These are phyloP conservation scores for Trapa incisa DNA, from an alignment of 345 rosid species.

Conservation along the genomic window DNA sequence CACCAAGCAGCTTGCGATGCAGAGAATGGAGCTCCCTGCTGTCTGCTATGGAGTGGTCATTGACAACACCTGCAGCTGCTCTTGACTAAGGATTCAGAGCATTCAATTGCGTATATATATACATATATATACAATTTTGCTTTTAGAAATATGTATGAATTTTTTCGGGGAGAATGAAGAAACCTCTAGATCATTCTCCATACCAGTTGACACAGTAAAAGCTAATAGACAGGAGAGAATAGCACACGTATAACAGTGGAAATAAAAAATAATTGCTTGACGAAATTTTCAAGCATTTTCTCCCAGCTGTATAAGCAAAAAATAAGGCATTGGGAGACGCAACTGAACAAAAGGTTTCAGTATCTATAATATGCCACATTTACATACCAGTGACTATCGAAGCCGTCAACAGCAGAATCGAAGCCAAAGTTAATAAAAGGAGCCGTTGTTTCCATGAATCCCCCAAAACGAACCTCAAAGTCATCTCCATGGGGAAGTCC, in stretches of 20 bases:
- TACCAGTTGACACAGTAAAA: background rate
- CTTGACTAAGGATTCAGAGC: background rate
- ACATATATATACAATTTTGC: background rate
- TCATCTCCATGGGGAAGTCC: background rate
- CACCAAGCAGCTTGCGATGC: constrained; percentile 48
- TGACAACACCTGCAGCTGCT: constrained; percentile 4
- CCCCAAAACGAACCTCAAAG: constrained; percentile 1
- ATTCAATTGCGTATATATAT: background rate
- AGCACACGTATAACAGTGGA: background rate
- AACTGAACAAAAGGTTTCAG: background rate
- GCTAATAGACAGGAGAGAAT: constrained; percentile 2
- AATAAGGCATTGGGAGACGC: background rate
- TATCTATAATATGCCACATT: background rate
- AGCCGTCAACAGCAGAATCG: constrained; percentile 5
- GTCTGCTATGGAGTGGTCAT: constrained; percentile 1
- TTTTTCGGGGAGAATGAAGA: background rate
- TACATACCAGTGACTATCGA: constrained; percentile 5
- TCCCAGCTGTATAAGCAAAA: background rate
- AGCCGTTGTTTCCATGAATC: constrained; percentile 5
- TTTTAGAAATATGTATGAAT: background rate
- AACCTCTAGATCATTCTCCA: background rate
- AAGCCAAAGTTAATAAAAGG: background rate
- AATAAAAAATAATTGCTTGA: constrained; percentile 1
- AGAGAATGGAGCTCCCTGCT: constrained; percentile 6
- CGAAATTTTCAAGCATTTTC: background rate